Percentiles rank a stretch among this genome's conserved stretches.
Conservation (phyloP, 2,329 filamentous ascomycete genomes). For the Claviceps sp. region DNA sequence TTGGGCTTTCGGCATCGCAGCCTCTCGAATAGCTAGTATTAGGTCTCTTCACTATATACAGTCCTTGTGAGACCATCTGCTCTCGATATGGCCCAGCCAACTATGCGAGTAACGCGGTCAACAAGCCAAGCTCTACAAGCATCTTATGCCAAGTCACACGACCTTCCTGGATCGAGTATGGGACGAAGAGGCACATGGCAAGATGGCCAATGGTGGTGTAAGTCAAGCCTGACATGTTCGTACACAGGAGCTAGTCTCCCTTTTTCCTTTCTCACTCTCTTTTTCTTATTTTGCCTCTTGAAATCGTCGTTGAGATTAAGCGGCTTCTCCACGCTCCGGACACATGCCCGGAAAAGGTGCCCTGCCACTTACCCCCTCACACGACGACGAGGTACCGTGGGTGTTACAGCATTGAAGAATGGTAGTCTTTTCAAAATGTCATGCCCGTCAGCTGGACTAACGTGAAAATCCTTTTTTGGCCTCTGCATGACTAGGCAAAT, state of each 20-base stretch:
- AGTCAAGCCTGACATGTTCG: constrained; percentile 7
- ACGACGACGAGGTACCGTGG: background rate
- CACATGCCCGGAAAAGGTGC: background rate
- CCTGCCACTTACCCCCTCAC: background rate
- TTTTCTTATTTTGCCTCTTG: background rate
- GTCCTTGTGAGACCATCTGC: background rate
- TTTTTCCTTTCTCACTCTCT: background rate
- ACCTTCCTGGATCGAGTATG: constrained; percentile 15
- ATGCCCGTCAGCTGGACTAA: background rate
- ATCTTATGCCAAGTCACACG: constrained; percentile 5
- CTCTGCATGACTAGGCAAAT: constrained; percentile 24
- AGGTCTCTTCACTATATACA: background rate
- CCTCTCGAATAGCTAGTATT: background rate
- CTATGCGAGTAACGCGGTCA: constrained; percentile 1
- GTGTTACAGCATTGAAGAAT: background rate
- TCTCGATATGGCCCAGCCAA: background rate
- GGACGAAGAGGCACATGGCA: constrained; percentile 21
- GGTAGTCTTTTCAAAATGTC: background rate
- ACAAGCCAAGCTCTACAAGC: background rate
- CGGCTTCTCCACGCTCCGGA: background rate
- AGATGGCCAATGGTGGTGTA: constrained; percentile 25
- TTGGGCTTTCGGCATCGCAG: background rate
- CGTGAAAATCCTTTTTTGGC: background rate
- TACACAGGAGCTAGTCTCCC: background rate
- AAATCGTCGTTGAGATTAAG: background rate